These are phyloP conservation scores for Vanilla planifolia DNA, from an alignment of 106 monocot species.

Conservation along the genomic window DNA sequence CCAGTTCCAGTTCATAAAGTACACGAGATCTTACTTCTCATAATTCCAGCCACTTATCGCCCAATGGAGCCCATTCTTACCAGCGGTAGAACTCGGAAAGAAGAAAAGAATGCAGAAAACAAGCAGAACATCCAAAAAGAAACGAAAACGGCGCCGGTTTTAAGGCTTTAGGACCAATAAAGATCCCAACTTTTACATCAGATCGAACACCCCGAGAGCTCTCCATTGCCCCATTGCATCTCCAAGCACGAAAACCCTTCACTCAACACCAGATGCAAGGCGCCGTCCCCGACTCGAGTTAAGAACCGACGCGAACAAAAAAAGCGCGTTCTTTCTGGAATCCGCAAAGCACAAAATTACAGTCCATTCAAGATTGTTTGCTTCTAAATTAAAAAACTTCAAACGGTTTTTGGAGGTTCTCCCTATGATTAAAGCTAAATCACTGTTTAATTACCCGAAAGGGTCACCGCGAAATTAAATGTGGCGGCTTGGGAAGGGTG, in stretches of 20 bases:
- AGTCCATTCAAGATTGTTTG: no score
- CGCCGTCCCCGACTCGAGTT: not conserved
- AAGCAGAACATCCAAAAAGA: not conserved
- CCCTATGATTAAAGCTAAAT: no score
- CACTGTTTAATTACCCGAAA: no score
- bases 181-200: not conserved
- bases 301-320: conserved; percentile 4
- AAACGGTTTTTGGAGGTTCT: no score
- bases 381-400: no score
- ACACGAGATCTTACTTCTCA: not conserved
- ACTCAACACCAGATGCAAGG: no score
- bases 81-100: not conserved
- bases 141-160: not conserved
- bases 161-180: not conserved
- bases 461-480: no score
- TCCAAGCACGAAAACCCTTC: no score
- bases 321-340: no score
- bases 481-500: no score
- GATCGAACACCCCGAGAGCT: not conserved
- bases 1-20: conserved; percentile 1
- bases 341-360: no score
- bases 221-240: no score
- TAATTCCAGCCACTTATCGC: not conserved
- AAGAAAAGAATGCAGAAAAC: conserved; percentile 3
- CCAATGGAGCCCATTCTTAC: conserved; percentile 13